Evolutionary conservation across 441 rosid genomes (phyloP).

Genomic region (Hura crepitans): DNA sequence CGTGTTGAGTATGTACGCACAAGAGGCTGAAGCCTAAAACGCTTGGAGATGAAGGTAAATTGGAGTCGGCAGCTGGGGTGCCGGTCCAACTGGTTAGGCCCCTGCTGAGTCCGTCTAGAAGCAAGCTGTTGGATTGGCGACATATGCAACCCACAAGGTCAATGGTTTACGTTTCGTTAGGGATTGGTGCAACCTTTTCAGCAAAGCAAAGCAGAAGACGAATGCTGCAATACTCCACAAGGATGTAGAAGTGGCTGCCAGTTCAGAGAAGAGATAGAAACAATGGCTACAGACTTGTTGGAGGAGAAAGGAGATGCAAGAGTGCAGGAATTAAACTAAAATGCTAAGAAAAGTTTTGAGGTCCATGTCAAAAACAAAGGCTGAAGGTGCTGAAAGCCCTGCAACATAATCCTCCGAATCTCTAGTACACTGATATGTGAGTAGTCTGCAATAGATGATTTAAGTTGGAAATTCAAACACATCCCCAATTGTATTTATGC

Average conservation of each 20-base stretch:
- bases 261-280: slow-evolving; percentile 29
- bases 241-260: slow-evolving; percentile 26
- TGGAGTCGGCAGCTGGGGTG: neutral
- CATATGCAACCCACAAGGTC: slow-evolving; percentile 41
- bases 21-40: slow-evolving; percentile 27
- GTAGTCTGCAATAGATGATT: neutral
- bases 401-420: neutral
- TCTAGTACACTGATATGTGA: neutral
- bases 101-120: slow-evolving; percentile 18
- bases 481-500: neutral
- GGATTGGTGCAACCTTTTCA: slow-evolving; percentile 56
- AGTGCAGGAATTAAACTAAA: slow-evolving; percentile 19
- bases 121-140: slow-evolving; percentile 30
- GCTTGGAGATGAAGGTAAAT: neutral
- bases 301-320: slow-evolving; percentile 13
- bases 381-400: slow-evolving; percentile 29
- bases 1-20: too few relatives aligned
- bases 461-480: neutral
- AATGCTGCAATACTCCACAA: slow-evolving; percentile 31
- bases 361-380: neutral
- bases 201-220: slow-evolving; percentile 39
- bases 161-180: slow-evolving; percentile 52
- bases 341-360: slow-evolving; percentile 24
- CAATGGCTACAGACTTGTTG: slow-evolving; percentile 27
- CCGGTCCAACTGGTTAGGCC: slow-evolving; percentile 32